A percentile compares a stretch with the other conserved stretches of the same genome.
These are phyloP conservation scores for Pseudonectria buxi DNA, from an alignment of 2,329 filamentous ascomycete genomes.

Conservation along the genomic window DNA sequence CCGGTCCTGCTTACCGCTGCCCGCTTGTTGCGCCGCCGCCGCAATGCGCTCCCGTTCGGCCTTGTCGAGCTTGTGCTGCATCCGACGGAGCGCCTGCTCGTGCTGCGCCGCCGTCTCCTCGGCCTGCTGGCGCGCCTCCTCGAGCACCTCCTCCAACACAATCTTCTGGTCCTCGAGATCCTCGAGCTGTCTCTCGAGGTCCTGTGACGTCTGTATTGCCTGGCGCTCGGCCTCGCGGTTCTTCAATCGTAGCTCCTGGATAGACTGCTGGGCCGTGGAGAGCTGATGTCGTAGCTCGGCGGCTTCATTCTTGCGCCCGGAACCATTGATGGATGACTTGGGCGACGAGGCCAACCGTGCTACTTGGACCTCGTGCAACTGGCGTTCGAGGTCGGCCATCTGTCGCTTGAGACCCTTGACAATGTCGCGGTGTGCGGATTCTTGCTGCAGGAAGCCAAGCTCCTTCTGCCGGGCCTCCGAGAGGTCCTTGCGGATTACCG, in stretches of 20 bases:
- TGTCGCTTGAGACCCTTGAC: conserved; percentile 59
- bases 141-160: conserved; percentile 51
- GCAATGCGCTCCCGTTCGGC: conserved; percentile 40
- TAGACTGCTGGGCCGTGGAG: conserved; percentile 50
- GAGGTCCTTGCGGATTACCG: conserved; percentile 55
- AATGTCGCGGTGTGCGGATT: conserved; percentile 54
- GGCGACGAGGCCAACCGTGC: conserved; percentile 41
- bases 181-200: conserved; percentile 48
- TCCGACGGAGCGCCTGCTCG: conserved; percentile 35
- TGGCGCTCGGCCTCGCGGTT: conserved; percentile 46
- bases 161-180: conserved; percentile 54
- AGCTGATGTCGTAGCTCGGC: conserved; percentile 55
- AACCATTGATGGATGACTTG: conserved; percentile 41
- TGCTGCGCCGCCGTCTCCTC: conserved; percentile 40
- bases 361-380: conserved; percentile 58
- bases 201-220: conserved; percentile 32
- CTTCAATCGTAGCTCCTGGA: conserved; percentile 46
- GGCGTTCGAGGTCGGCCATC: conserved; percentile 59
- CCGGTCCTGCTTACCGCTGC: conserved; percentile 47
- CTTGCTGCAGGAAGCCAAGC: conserved; percentile 57
- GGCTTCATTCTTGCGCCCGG: conserved; percentile 50
- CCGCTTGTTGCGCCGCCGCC: conserved; percentile 27
- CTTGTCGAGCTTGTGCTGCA: conserved; percentile 45
- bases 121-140: conserved; percentile 45
- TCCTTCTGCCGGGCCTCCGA: conserved; percentile 60